Base-by-base conservation (phyloP, 805 yeast genomes). In the Starmerella khaoyaiensis region DNA sequence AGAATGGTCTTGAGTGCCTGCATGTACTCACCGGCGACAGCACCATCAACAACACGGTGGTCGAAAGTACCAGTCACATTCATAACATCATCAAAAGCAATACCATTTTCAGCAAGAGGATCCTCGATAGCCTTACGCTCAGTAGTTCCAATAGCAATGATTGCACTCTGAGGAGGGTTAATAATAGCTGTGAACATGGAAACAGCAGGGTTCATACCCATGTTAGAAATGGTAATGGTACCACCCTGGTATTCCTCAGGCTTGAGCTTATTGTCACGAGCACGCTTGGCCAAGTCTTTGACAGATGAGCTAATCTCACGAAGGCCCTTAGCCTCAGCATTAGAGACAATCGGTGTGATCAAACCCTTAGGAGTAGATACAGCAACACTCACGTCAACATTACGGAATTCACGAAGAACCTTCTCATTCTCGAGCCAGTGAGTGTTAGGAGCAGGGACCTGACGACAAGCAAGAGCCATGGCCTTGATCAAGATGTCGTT, bases 161-260 rank as follows among this genome's bases (percentile, higher is more conserved):
- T 90, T 35, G 94, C 76, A 35, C 86, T 71, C 65, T 87, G 98
- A 37, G 99, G 99, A 46, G 95, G 97, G 73, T 90, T 90, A 62
- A 90, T 77, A 63, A 90, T 90, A 25, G 98, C 87, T 21, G 98
- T 87, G 75, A 90, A 90, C 59, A 79, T 56, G 48, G 75, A 69
- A 32, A 87, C 96, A 39, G 98, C 97, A 41, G 67, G 73, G 75
- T 90, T 90, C 98, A 90, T 90, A 59, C 99, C 99, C 71, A 90
- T 69, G 78, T 90, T 90, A 49, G 97, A 90, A 57, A 90, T 87
- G 61, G 96, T 84, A 62, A 90, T 82, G 52, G 98, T 86, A 58
- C 99, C 99, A 55, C 99, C 99, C 72, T 83, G 94, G 77, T 80
- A 90, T 68, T 90, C 98, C 62, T 83, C 93, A 46, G 99, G 99